Evolutionary conservation across 495 filamentous ascomycete genomes (phyloP).

Genomic region (Lentithecium fluviatile): DNA sequence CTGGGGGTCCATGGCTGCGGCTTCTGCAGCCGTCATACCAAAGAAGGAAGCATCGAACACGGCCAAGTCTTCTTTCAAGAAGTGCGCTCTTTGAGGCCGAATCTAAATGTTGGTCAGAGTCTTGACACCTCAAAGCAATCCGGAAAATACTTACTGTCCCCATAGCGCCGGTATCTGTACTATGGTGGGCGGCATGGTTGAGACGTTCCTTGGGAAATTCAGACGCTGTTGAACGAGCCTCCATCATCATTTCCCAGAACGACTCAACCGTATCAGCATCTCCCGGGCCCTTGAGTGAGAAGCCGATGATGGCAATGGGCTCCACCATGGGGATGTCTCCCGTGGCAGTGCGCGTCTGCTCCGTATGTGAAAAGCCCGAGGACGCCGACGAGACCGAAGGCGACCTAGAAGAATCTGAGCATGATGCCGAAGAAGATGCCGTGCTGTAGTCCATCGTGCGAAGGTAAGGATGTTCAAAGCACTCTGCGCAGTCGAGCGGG

Average conservation of each 20-base stretch:
- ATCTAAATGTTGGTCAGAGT: background rate
- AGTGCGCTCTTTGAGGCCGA: constrained; percentile 4
- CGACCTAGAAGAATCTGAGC: too few relatives aligned
- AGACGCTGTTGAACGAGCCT: background rate
- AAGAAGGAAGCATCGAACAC: constrained; percentile 33
- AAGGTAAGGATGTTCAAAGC: too few relatives aligned
- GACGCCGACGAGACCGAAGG: too few relatives aligned
- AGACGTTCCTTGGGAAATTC: background rate
- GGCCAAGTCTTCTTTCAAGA: constrained; percentile 11
- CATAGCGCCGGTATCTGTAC: background rate
- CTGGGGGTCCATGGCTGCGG: constrained; percentile 28
- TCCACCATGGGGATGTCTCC: background rate
- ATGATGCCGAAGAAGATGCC: too few relatives aligned
- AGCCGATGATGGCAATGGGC: constrained; percentile 21
- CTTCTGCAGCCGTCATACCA: constrained; percentile 21
- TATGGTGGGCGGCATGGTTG: background rate
- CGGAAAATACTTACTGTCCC: background rate
- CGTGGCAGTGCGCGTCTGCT: too few relatives aligned
- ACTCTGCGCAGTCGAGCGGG: too few relatives aligned
- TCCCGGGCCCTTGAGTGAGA: background rate
- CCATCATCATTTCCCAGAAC: background rate
- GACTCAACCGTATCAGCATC: constrained; percentile 1
- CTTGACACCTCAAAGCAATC: background rate
- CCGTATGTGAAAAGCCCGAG: too few relatives aligned
- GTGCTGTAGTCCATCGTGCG: too few relatives aligned